Percentiles rank a stretch among this genome's conserved stretches.
Conservation (phyloP, 2,329 filamentous ascomycete species). For the Curvularia verruculosa region DNA sequence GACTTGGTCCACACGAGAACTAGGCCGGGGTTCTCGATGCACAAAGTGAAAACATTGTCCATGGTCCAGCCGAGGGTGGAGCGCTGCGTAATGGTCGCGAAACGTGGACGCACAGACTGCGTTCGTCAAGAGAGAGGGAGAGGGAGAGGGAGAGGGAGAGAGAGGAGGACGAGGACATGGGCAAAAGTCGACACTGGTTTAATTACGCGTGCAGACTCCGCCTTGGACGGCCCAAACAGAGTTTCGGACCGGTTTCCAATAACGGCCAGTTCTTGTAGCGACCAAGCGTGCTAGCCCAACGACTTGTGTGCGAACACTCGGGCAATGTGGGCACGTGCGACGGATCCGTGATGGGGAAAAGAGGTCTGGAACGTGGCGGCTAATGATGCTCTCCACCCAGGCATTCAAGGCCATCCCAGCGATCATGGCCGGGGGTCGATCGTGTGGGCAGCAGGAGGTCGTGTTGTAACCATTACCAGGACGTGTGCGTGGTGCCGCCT, state of each 20-base stretch:
- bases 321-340: conserved; percentile 7
- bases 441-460: background rate
- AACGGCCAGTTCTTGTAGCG: background rate
- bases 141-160: no score
- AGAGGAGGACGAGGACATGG: background rate
- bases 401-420: conserved; percentile 8
- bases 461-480: background rate
- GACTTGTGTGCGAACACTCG: background rate
- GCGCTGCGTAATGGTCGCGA: conserved; percentile 12
- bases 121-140: background rate
- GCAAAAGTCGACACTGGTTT: background rate
- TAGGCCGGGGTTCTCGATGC: background rate
- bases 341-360: background rate
- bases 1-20: background rate
- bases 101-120: conserved; percentile 12
- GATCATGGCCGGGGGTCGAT: conserved; percentile 5
- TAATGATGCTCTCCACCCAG: conserved; percentile 10
- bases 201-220: background rate
- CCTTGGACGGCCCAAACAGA: background rate
- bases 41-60: conserved; percentile 4
- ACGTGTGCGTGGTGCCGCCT: background rate
- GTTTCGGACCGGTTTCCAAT: conserved; percentile 12
- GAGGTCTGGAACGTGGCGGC: conserved; percentile 11
- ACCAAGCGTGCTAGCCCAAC: background rate
- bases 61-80: conserved; percentile 2